Evolutionary conservation across 179 eudicot species (phyloP).

Genomic region (Silene coronaria): DNA sequence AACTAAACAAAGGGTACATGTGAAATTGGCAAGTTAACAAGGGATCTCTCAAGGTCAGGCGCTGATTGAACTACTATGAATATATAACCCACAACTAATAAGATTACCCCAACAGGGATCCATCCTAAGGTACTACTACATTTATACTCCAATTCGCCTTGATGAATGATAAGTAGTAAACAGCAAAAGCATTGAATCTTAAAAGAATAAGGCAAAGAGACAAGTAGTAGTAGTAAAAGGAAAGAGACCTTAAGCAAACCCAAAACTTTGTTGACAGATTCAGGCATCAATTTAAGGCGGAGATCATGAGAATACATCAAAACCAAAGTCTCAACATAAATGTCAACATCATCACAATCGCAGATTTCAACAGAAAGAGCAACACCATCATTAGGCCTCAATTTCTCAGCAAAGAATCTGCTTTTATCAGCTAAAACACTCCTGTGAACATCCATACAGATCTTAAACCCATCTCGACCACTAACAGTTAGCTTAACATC

Average conservation of each 20-base stretch:
- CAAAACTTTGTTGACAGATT: slow-evolving; percentile 57
- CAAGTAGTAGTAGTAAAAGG: background rate
- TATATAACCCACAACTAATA: too few relatives aligned
- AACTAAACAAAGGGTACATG: too few relatives aligned
- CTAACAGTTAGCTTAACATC: slow-evolving; percentile 73
- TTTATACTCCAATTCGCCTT: too few relatives aligned
- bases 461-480: slow-evolving; percentile 59
- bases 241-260: slow-evolving; percentile 58
- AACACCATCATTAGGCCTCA: slow-evolving; percentile 34
- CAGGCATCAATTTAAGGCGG: slow-evolving; percentile 55
- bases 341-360: slow-evolving; percentile 87
- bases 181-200: background rate
- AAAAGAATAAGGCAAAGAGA: background rate
- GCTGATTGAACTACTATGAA: too few relatives aligned
- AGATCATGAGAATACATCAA: slow-evolving; percentile 77
- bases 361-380: slow-evolving; percentile 80
- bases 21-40: background rate
- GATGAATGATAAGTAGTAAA: too few relatives aligned
- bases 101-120: too few relatives aligned
- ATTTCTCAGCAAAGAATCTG: slow-evolving; percentile 64
- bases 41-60: background rate
- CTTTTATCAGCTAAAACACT: slow-evolving; percentile 58
- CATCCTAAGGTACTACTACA: too few relatives aligned
- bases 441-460: slow-evolving; percentile 68
- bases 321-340: slow-evolving; percentile 70